Evolutionary conservation across 768 basidiomycete species (phyloP).

Genomic region (Tulasnella sp.): DNA sequence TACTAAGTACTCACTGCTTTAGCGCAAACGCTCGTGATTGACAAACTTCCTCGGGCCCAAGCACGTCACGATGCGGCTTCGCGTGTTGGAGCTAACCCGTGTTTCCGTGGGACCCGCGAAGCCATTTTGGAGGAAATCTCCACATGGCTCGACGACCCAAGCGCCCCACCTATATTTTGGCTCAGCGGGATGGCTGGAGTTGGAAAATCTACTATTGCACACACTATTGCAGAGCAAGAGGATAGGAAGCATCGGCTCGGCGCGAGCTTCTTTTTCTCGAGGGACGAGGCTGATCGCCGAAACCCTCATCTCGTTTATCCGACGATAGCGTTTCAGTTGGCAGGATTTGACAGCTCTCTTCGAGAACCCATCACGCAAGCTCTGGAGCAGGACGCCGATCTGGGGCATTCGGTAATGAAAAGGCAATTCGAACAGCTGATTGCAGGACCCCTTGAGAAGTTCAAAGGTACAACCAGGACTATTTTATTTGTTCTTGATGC

Average conservation of each 20-base stretch:
- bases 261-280: conserved; percentile 46
- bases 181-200: conserved; percentile 46
- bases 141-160: too few relatives aligned
- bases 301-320: conserved; percentile 41
- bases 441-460: conserved; percentile 22
- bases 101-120: too few relatives aligned
- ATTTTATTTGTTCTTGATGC: conserved; percentile 47
- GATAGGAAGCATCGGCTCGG: conserved; percentile 41
- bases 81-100: too few relatives aligned
- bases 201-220: conserved; percentile 50
- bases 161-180: conserved; percentile 39
- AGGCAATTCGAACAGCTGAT: conserved; percentile 38
- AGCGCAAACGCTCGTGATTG: too few relatives aligned
- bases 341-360: conserved; percentile 34
- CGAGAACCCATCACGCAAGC: conserved; percentile 21
- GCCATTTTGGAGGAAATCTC: too few relatives aligned
- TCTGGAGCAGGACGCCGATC: conserved; percentile 17
- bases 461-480: conserved; percentile 15
- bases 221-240: conserved; percentile 38
- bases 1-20: too few relatives aligned
- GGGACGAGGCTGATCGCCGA: conserved; percentile 37
- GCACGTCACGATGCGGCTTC: too few relatives aligned
- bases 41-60: too few relatives aligned
- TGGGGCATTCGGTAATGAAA: conserved; percentile 35
- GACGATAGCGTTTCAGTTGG: conserved; percentile 45